Conservation (phyloP, 2,329 filamentous ascomycete species). For the Fusarium sarcochroum region DNA sequence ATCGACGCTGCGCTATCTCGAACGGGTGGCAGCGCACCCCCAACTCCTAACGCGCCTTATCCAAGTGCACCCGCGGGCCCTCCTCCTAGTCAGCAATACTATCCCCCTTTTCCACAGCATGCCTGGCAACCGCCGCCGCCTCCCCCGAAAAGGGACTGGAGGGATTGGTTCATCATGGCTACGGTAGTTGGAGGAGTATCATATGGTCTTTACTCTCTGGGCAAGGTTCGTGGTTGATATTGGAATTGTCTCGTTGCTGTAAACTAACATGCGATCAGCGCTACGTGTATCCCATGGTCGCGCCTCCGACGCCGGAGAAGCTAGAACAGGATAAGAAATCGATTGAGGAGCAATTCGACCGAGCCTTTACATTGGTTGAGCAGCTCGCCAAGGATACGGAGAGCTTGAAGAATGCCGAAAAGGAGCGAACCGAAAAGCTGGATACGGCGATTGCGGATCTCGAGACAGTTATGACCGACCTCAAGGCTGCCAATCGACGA, state of each 20-base stretch:
- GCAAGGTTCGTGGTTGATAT: constrained; percentile 73
- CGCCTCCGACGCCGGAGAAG: constrained; percentile 93
- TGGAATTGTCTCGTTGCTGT: background rate
- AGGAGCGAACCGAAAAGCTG: constrained; percentile 84
- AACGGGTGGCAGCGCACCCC: constrained; percentile 71
- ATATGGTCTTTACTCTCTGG: constrained; percentile 89
- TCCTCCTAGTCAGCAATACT: constrained; percentile 62
- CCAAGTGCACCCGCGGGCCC: constrained; percentile 60
- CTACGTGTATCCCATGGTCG: constrained; percentile 91
- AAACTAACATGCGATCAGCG: constrained; percentile 66
- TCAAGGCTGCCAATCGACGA: constrained; percentile 84
- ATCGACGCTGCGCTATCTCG: constrained; percentile 87
- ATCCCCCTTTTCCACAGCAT: constrained; percentile 65
- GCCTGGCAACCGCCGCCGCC: constrained; percentile 72
- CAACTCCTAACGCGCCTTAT: constrained; percentile 57
- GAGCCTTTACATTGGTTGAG: constrained; percentile 90
- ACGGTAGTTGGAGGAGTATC: constrained; percentile 91
- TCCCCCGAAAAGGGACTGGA: constrained; percentile 88
- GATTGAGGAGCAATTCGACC: constrained; percentile 94
- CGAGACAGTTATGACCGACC: constrained; percentile 83
- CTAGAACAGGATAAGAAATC: constrained; percentile 93
- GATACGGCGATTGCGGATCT: constrained; percentile 87
- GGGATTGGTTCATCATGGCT: constrained; percentile 99
- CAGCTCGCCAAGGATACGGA: constrained; percentile 93
- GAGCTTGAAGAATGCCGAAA: constrained; percentile 87